Base-by-base conservation (phyloP, 2,329 filamentous ascomycete species). In the Plenodomus tracheiphilus region DNA sequence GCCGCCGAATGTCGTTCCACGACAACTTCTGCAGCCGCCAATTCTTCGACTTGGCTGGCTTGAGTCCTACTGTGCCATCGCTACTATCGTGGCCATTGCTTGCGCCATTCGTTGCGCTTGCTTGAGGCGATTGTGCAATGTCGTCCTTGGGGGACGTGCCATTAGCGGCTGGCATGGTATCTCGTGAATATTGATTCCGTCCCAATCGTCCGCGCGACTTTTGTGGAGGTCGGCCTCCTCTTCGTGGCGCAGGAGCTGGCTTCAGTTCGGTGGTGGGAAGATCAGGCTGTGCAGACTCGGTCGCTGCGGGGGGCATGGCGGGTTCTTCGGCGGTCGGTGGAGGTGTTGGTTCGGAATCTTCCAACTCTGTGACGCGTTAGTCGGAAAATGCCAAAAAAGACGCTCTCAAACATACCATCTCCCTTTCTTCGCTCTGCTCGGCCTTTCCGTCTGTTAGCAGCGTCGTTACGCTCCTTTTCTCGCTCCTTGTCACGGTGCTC, bases 1-100 rank as follows among this genome's bases (percentile, higher is more conserved):
- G 86, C 56, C 89, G 85, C 74, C 89, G 90, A 84, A 96, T 91
- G 66, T 96, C 91, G 51, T 86, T 86, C 85, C 95, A 89, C 21
- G 86, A 92, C 48, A 91, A 83, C 60, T 79, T 77, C 44, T 82
- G 77, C 11, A 80, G 72, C 54, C 82, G 77, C 71, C 78, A 77
- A 42, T 80, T 78, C 52, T 79, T 79, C 3, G 77, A 71, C 69
- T 89, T 91, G 58, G 81, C 85, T 56, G 79, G 79, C 70, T 68
- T 71, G 81, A 82, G 41, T 78, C 77, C 48, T 76, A 74, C 62
- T 83, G 85, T 49, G 77, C 76, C 59, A 77, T 77, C 59, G 56
- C 85, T 87, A 58, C 78, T 73, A 39, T 84, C 79, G 39, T 74
- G 68, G 30, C 68, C 69, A 32, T 71, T 71, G 42, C 59, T 61